A percentile compares a stretch with the other conserved stretches of the same genome.
Evolutionary conservation across 139 green algal species (phyloP).

Genomic region (Haematococcus lacustris): DNA sequence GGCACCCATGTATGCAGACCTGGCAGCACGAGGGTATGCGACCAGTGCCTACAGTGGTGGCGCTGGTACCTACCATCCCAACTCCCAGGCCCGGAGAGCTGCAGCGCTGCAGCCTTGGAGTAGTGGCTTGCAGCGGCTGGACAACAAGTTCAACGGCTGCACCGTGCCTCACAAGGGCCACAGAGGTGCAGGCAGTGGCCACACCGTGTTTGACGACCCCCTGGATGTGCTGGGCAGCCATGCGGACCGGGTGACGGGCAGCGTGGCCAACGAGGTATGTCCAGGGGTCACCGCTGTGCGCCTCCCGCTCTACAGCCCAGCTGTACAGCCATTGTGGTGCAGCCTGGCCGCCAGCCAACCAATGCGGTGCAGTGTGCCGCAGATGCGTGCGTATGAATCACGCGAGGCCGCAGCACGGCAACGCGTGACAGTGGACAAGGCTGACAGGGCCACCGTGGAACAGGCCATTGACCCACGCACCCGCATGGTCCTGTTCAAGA

Average conservation of each 20-base stretch:
- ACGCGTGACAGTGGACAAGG: constrained; percentile 58
- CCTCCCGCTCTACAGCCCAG: no score
- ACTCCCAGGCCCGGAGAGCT: constrained; percentile 6
- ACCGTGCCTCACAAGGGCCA: not conserved
- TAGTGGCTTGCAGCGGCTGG: constrained; percentile 25
- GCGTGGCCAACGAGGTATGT: constrained; percentile 5
- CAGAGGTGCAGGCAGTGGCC: not conserved
- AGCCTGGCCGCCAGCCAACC: no score
- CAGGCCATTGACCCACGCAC: constrained; percentile 89
- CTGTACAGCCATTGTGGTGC: no score
- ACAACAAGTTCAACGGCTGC: constrained; percentile 7
- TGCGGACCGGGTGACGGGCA: not conserved
- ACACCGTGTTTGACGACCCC: constrained; percentile 31
- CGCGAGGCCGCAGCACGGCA: constrained; percentile 4
- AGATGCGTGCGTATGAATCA: constrained; percentile 5
- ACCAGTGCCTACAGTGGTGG: not conserved
- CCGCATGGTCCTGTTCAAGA: constrained; percentile 96
- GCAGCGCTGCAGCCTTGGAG: constrained; percentile 31
- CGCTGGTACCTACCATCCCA: constrained; percentile 9
- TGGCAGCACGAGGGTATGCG: not conserved
- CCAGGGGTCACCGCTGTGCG: not conserved
- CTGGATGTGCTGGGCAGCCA: constrained; percentile 40
- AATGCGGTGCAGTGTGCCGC: constrained; percentile 3
- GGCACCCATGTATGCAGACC: not conserved
- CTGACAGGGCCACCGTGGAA: constrained; percentile 88